These are phyloP conservation scores for Fraxinus anomala DNA, from an alignment of 257 asterid species.

Conservation along the genomic window DNA sequence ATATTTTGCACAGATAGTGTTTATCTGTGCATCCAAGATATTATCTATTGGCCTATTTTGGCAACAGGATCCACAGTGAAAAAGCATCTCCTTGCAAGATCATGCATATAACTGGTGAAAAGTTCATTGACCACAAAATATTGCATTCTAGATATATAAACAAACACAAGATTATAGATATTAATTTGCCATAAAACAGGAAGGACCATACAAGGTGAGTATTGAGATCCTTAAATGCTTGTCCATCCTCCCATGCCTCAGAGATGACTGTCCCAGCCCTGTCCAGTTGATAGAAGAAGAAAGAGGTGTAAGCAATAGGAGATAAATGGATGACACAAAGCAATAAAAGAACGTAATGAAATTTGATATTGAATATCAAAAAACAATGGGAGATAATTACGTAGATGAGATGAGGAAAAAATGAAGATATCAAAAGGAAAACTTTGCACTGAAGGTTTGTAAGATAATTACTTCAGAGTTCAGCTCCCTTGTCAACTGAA, in stretches of 20 bases:
- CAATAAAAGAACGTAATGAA: constrained; percentile 2
- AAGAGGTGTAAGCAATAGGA: constrained; percentile 7
- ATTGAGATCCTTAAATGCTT: constrained; percentile 87
- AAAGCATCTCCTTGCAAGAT: not conserved
- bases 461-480: not conserved
- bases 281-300: constrained; percentile 41
- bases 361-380: not conserved
- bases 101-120: not conserved
- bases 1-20: not conserved
- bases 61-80: not conserved
- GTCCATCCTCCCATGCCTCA: constrained; percentile 99
- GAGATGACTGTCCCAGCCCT: constrained; percentile 95
- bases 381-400: not conserved
- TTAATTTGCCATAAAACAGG: constrained; percentile 13
- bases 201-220: constrained; percentile 77
- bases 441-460: not conserved
- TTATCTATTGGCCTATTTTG: not conserved
- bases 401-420: not conserved
- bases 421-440: not conserved
- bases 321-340: constrained; percentile 20
- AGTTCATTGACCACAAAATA: constrained; percentile 8
- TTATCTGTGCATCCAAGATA: not conserved
- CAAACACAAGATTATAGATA: constrained; percentile 10
- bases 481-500: not conserved
- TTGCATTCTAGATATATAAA: constrained; percentile 4